phyloP scores from a whole-genome alignment of 1,139 yeast species.

The Candida mesenterica region DNA sequence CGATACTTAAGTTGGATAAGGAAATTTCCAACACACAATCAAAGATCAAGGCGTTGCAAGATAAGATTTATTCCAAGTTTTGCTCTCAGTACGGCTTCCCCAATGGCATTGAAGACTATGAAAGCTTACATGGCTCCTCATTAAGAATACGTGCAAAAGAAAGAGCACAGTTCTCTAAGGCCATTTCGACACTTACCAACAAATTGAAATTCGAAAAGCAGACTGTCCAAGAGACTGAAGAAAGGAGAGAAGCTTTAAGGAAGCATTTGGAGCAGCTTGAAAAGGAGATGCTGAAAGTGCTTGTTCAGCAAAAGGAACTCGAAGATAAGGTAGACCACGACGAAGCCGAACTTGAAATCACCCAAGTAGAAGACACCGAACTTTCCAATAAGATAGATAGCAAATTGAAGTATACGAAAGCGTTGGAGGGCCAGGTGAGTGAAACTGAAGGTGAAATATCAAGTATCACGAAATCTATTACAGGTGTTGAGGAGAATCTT shows the following conservation, averaged over 20 bases:
- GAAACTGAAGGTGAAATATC: slow-evolving; percentile 34
- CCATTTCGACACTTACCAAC: slow-evolving; percentile 59
- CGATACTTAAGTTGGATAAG: slow-evolving; percentile 29
- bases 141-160: slow-evolving; percentile 63
- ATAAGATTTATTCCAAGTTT: slow-evolving; percentile 50
- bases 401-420: slow-evolving; percentile 25
- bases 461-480: slow-evolving; percentile 30
- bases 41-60: slow-evolving; percentile 39
- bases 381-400: slow-evolving; percentile 25
- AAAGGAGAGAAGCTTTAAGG: slow-evolving; percentile 41
- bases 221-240: slow-evolving; percentile 48
- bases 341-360: slow-evolving; percentile 51
- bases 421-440: slow-evolving; percentile 32
- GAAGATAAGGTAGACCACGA: slow-evolving; percentile 41
- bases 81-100: slow-evolving; percentile 53
- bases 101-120: slow-evolving; percentile 62
- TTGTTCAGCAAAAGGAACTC: slow-evolving; percentile 29
- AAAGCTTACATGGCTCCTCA: slow-evolving; percentile 61
- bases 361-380: slow-evolving; percentile 34
- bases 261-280: slow-evolving; percentile 34
- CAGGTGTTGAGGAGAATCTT: slow-evolving; percentile 49
- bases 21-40: slow-evolving; percentile 24
- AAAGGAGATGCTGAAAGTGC: slow-evolving; percentile 27
- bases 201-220: slow-evolving; percentile 65
- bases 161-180: slow-evolving; percentile 57